Evolutionary conservation across 164 flowering plant species (phyloP).

Genomic region (Taxillus chinensis): DNA sequence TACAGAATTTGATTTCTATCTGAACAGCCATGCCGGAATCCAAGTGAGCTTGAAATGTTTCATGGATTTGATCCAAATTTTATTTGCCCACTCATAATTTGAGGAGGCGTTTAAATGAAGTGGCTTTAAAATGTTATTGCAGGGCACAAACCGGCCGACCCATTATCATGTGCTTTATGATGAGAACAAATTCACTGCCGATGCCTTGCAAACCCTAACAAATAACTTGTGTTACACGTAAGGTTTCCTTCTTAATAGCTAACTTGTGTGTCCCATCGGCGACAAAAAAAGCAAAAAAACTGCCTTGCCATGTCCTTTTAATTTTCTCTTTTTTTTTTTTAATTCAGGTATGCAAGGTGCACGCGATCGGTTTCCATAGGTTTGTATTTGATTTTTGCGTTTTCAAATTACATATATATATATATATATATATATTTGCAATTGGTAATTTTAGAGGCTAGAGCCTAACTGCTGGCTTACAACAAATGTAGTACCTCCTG

Average conservation of each 20-base stretch:
- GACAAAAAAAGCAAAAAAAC: no score
- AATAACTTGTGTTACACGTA: constrained; percentile 78
- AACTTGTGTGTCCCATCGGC: no score
- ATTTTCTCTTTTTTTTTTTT: not conserved
- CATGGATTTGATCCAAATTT: not conserved
- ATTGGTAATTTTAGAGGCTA: no score
- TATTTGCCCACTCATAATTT: not conserved
- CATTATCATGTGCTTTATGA: constrained; percentile 78
- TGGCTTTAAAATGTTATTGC: not conserved
- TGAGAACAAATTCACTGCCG: constrained; percentile 63
- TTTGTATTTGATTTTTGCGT: constrained; percentile 11
- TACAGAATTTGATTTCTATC: constrained; percentile 76
- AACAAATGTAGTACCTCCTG: constrained; percentile 70
- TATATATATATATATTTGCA: no score
- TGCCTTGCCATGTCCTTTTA: no score
- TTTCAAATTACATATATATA: no score
- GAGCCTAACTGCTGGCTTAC: no score
- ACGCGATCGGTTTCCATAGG: constrained; percentile 85
- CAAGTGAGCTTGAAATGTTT: constrained; percentile 35
- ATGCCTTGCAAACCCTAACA: constrained; percentile 46
- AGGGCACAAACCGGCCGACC: constrained; percentile 80
- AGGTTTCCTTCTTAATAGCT: not conserved
- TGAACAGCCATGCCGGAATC: constrained; percentile 92
- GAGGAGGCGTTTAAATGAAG: no score
- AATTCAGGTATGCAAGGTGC: constrained; percentile 75